phyloP scores from a whole-genome alignment of 805 yeast species.

The Teunomyces aglyptinius region DNA sequence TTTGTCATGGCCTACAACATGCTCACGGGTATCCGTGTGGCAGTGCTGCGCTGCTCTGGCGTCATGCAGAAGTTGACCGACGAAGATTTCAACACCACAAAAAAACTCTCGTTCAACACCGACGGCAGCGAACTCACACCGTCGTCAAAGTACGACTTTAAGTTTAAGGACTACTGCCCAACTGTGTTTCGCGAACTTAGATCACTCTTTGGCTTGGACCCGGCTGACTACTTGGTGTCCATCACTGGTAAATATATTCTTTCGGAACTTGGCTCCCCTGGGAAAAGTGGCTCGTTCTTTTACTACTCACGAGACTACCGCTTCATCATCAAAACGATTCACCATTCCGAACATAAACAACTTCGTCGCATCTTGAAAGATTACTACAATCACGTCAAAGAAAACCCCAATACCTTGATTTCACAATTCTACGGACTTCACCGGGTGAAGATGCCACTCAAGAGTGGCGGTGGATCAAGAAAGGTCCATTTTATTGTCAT shows the following conservation, averaged over 20 bases:
- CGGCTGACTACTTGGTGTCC: constrained; percentile 92
- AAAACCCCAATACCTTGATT: constrained; percentile 82
- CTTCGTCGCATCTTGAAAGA: constrained; percentile 68
- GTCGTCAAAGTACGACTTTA: constrained; percentile 91
- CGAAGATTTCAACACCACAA: constrained; percentile 66
- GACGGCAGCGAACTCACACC: constrained; percentile 89
- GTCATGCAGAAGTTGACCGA: constrained; percentile 69
- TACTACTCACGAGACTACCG: constrained; percentile 92
- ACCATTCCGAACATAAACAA: constrained; percentile 87
- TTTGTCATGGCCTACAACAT: constrained; percentile 94
- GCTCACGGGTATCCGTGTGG: constrained; percentile 95
- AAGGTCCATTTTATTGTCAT: constrained; percentile 92
- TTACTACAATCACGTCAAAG: constrained; percentile 76
- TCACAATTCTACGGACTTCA: constrained; percentile 97
- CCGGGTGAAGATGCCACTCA: constrained; percentile 82
- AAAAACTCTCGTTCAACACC: constrained; percentile 82
- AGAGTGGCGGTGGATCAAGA: constrained; percentile 48
- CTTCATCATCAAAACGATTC: constrained; percentile 94
- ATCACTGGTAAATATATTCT: constrained; percentile 90
- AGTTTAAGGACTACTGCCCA: constrained; percentile 95
- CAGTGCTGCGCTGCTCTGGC: constrained; percentile 90
- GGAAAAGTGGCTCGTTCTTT: constrained; percentile 94
- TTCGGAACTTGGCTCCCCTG: constrained; percentile 92
- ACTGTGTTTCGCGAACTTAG: constrained; percentile 88
- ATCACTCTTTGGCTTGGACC: constrained; percentile 79